Evolutionary conservation across 2,329 filamentous ascomycete genomes (phyloP).

Genomic region (Fusarium napiforme): DNA sequence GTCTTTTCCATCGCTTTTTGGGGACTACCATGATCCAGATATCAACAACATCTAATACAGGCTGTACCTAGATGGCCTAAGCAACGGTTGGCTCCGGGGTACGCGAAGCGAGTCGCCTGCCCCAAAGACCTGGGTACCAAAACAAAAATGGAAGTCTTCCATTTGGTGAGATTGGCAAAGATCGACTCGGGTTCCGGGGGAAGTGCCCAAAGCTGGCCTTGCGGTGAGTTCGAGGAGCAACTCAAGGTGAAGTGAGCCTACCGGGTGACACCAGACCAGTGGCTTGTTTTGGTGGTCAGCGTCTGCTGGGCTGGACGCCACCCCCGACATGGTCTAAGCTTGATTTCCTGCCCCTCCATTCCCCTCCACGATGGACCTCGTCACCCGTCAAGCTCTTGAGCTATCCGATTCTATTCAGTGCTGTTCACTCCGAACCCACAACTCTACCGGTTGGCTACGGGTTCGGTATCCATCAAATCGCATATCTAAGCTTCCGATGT

Average conservation of each 20-base stretch:
- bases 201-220: slow-evolving; percentile 25
- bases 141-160: slow-evolving; percentile 15
- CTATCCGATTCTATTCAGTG: slow-evolving; percentile 19
- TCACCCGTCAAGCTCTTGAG: slow-evolving; percentile 26
- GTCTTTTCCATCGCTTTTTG: slow-evolving; percentile 10
- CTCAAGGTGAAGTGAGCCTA: slow-evolving; percentile 23
- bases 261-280: not conserved
- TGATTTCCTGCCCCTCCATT: slow-evolving; percentile 29
- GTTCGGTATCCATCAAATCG: slow-evolving; percentile 18
- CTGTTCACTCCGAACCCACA: slow-evolving; percentile 26
- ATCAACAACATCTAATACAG: slow-evolving; percentile 3
- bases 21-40: not conserved
- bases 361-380: slow-evolving; percentile 20
- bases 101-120: slow-evolving; percentile 3
- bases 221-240: slow-evolving; percentile 28
- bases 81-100: slow-evolving; percentile 3
- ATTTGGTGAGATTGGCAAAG: slow-evolving; percentile 28
- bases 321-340: slow-evolving; percentile 36
- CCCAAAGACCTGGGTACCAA: slow-evolving; percentile 1
- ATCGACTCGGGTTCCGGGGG: slow-evolving; percentile 36
- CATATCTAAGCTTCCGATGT: slow-evolving; percentile 34
- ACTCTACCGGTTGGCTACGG: slow-evolving; percentile 38
- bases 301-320: slow-evolving; percentile 30
- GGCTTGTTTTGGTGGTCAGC: slow-evolving; percentile 41
- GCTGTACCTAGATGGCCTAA: slow-evolving; percentile 15